Percentiles rank a stretch among this genome's conserved stretches.
These are phyloP conservation scores for Aspergillus sp. DNA, from an alignment of 2,329 filamentous ascomycete genomes.

Conservation along the genomic window DNA sequence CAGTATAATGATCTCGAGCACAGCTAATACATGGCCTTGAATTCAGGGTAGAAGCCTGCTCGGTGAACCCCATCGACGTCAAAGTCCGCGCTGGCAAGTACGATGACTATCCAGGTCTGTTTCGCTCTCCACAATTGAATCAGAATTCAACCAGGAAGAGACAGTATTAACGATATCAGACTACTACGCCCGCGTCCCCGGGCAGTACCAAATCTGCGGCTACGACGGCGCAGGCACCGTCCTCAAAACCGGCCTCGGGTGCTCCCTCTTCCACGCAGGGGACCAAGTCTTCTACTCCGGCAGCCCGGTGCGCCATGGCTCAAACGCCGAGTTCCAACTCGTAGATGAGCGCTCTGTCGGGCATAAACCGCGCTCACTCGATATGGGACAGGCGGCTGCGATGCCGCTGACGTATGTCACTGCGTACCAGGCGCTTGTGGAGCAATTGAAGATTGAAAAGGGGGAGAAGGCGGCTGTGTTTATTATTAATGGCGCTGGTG, in stretches of 20 bases:
- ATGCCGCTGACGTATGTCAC: conserved; percentile 48
- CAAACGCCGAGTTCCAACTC: conserved; percentile 44
- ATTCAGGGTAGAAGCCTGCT: conserved; percentile 33
- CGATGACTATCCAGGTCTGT: conserved; percentile 34
- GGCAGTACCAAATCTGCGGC: conserved; percentile 42
- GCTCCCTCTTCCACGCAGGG: conserved; percentile 39
- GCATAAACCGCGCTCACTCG: conserved; percentile 40
- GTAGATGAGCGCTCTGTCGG: conserved; percentile 43
- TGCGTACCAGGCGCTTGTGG: conserved; percentile 46
- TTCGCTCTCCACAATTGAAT: neutral
- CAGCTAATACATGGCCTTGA: too few relatives aligned
- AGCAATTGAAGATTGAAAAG: conserved; percentile 42
- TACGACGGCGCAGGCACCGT: conserved; percentile 46
- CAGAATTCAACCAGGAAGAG: too few relatives aligned
- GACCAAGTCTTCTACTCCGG: conserved; percentile 48
- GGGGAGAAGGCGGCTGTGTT: conserved; percentile 41
- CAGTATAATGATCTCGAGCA: too few relatives aligned
- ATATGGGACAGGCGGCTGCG: conserved; percentile 43
- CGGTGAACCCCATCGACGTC: conserved; percentile 43
- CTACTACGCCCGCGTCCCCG: conserved; percentile 32
- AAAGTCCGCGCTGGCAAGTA: conserved; percentile 37
- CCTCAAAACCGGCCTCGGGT: conserved; percentile 31
- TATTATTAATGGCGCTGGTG: conserved; percentile 50
- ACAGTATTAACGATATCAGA: conserved; percentile 15
- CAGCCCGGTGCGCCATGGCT: conserved; percentile 40